Percentiles rank a stretch among this genome's conserved stretches.
These are phyloP conservation scores for Coemansia sp. DNA, from an alignment of 192 early-diverging fungal species.

Conservation along the genomic window DNA sequence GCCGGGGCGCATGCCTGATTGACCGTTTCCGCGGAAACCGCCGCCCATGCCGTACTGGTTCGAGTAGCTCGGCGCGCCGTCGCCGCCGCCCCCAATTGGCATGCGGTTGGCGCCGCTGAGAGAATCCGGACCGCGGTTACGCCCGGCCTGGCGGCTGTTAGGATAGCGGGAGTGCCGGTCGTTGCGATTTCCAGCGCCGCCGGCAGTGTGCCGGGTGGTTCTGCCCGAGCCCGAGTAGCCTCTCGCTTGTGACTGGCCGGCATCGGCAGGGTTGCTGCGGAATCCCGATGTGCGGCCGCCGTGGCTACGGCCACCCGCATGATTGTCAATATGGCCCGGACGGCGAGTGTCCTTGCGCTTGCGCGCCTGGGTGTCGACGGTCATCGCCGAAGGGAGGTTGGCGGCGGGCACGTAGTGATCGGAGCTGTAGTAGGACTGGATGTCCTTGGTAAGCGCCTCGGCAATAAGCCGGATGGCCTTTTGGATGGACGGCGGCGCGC, in stretches of 20 bases:
- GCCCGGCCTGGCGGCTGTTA: constrained; percentile 21
- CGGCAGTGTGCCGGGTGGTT: not conserved
- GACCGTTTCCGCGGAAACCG: constrained; percentile 12
- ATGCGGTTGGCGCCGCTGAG: constrained; percentile 36
- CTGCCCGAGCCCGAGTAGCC: not conserved
- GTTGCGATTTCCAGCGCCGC: constrained; percentile 9
- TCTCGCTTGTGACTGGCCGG: not conserved
- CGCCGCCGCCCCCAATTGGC: constrained; percentile 14
- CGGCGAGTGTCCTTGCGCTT: constrained; percentile 34
- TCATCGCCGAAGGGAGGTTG: constrained; percentile 48
- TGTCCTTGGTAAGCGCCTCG: constrained; percentile 37
- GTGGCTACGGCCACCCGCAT: constrained; percentile 6
- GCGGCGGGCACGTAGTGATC: constrained; percentile 45
- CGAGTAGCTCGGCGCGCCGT: not conserved
- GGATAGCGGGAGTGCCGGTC: constrained; percentile 27
- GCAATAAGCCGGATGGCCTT: constrained; percentile 38
- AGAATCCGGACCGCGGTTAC: constrained; percentile 9
- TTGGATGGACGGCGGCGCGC: constrained; percentile 30
- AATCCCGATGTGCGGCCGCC: constrained; percentile 13
- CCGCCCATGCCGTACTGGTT: constrained; percentile 14
- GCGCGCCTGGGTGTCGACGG: constrained; percentile 37
- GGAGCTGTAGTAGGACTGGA: constrained; percentile 25
- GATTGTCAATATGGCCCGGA: constrained; percentile 14
- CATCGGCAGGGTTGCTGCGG: constrained; percentile 8
- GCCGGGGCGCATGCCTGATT: constrained; percentile 5